Evolutionary conservation across 2,329 filamentous ascomycete species (phyloP).

Genomic region (Microsporum ferrugineum): DNA sequence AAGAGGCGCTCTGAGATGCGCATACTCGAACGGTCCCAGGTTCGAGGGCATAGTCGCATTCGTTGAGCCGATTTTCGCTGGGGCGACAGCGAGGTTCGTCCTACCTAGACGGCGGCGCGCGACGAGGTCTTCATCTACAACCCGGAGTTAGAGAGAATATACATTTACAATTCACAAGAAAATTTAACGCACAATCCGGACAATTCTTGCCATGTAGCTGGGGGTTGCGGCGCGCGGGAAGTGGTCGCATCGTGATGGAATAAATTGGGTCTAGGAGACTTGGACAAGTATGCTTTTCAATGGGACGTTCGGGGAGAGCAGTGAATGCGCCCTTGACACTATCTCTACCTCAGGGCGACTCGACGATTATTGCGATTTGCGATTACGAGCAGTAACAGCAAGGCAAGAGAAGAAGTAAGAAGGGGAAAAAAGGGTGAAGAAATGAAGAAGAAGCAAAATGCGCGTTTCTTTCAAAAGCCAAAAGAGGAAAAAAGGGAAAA

Average conservation of each 20-base stretch:
- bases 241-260: slow-evolving; percentile 30
- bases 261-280: neutral
- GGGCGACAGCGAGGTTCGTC: slow-evolving; percentile 77
- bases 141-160: neutral
- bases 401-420: neutral
- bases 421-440: neutral
- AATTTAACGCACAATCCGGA: slow-evolving; percentile 34
- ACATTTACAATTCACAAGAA: neutral
- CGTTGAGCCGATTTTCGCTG: slow-evolving; percentile 57
- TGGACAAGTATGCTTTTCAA: neutral
- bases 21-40: slow-evolving; percentile 85
- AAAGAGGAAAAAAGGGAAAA: neutral
- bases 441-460: neutral
- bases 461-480: neutral
- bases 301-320: neutral
- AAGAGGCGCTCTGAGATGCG: slow-evolving; percentile 81
- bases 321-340: neutral
- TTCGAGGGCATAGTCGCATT: slow-evolving; percentile 62
- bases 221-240: slow-evolving; percentile 38
- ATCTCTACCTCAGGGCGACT: neutral
- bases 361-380: neutral
- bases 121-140: slow-evolving; percentile 59
- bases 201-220: slow-evolving; percentile 33
- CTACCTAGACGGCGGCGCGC: slow-evolving; percentile 79
- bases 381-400: neutral